Evolutionary conservation across 2,329 filamentous ascomycete genomes (phyloP), one percentile per base, ranked within the genome.

Genomic region (Ascochyta clinopodiicola): DNA sequence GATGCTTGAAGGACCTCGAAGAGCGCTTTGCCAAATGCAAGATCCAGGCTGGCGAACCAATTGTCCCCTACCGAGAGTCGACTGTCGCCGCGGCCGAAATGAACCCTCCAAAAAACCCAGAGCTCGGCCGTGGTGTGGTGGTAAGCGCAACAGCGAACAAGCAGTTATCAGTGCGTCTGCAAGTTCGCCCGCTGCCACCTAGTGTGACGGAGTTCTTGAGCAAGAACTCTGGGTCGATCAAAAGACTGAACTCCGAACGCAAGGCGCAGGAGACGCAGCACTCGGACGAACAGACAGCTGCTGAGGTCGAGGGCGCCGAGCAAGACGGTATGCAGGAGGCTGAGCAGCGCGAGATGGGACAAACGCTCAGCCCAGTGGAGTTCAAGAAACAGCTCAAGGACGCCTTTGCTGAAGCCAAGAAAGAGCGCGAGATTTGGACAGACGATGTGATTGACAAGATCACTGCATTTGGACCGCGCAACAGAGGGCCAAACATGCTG

Each of bases 1-100:
- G 95, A 52, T 99, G 95, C 72, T 76, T 99, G 56, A 96, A 95
- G 48, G 95, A 99, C 79, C 81, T 99, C 24, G 86, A 92, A 59
- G 95, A 99, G 72, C 84, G 95, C 5, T 99, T 96, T 71, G 94
- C 95, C 6, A 88, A 87, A 61, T 98, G 96, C 71, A 94, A 98
- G 63, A 93, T 99, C 47, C 94, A 98, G 71, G 91, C 91, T 25
- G 93, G 95, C 52, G 91, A 91, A 38, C 91, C 95, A 1, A 98
- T 99, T 58, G 95, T 99, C 13, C 95, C 95, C 0, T 99, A 96
- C 75, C 85, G 93, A 52, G 95, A 99, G 78, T 95, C 92, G 0
- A 96, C 96, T 55, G 88, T 97, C 36, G 84, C 86, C 24, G 90
- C 88, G 0, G 86, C 92, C 34, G 95, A 99, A 75, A 99, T 99